A percentile compares a stretch with the other conserved stretches of the same genome.
Conservation (phyloP, 2,329 filamentous ascomycete species). For the Colletotrichum tropicale region DNA sequence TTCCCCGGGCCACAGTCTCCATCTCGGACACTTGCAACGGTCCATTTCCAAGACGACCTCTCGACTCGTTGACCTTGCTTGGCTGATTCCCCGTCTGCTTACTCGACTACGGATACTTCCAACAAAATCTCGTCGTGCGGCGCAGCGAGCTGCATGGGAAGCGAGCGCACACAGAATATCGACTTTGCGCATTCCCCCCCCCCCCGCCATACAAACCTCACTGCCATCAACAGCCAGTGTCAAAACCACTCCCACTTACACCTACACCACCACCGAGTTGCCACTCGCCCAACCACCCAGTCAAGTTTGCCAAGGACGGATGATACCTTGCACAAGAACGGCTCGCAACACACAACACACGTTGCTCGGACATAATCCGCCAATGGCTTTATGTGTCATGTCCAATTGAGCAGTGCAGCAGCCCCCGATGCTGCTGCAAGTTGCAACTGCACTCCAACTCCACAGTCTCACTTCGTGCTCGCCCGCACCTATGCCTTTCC, state of each 20-base stretch:
- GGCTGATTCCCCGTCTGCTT: background rate
- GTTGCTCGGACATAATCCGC: background rate
- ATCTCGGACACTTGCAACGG: background rate
- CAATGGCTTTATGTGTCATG: background rate
- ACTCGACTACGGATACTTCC: background rate
- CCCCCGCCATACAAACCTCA: background rate
- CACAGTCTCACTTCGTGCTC: background rate
- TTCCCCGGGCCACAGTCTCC: background rate
- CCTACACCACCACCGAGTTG: background rate
- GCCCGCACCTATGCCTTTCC: background rate
- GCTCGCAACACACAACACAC: background rate
- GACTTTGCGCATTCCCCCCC: background rate
- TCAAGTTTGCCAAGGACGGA: background rate
- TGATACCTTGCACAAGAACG: background rate
- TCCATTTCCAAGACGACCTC: background rate
- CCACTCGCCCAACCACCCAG: background rate
- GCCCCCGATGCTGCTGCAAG: background rate
- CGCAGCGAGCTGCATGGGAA: constrained; percentile 1
- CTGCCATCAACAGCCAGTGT: background rate
- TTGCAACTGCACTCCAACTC: background rate
- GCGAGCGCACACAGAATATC: constrained; percentile 1
- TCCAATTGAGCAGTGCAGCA: background rate
- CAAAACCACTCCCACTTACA: background rate
- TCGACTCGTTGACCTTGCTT: background rate
- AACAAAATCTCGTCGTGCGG: background rate